phyloP scores from a whole-genome alignment of 164 flowering plant species.

The Dillenia suffruticosa region DNA sequence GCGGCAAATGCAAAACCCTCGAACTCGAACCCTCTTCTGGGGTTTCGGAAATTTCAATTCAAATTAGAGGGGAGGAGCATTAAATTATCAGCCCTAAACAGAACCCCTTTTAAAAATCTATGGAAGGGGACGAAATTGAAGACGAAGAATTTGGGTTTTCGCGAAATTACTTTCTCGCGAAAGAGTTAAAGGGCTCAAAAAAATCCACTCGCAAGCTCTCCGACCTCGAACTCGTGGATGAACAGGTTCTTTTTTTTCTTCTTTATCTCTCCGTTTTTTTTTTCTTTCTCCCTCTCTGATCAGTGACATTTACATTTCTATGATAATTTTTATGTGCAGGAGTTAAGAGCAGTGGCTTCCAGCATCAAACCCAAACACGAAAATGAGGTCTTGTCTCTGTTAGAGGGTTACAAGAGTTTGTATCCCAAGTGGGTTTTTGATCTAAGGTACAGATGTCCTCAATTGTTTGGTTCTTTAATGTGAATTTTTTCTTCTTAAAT shows the following conservation, averaged over 20 bases:
- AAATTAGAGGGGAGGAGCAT: too few species aligned
- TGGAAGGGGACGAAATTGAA: conserved; percentile 48
- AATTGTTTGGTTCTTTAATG: neutral
- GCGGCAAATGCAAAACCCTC: too few species aligned
- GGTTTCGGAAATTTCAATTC: too few species aligned
- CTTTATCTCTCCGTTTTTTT: conserved; percentile 4
- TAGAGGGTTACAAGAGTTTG: conserved; percentile 45
- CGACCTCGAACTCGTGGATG: conserved; percentile 74
- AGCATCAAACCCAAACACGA: conserved; percentile 65
- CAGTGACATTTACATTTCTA: neutral
- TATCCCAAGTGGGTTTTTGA: conserved; percentile 73
- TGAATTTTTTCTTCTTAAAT: neutral
- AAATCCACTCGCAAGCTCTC: conserved; percentile 70
- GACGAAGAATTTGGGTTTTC: conserved; percentile 91
- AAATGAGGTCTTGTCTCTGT: conserved; percentile 50
- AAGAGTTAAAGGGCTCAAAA: conserved; percentile 72
- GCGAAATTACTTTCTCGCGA: conserved; percentile 74
- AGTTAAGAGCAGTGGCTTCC: conserved; percentile 56
- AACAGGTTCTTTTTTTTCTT: conserved; percentile 45
- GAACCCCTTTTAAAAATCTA: conserved; percentile 2
- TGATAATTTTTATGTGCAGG: conserved; percentile 31
- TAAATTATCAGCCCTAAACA: too few species aligned
- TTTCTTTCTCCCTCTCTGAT: neutral
- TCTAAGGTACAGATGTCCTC: conserved; percentile 39
- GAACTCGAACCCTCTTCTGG: too few species aligned